phyloP scores from a whole-genome alignment of 805 yeast genomes.

The Candida peoriensis region DNA sequence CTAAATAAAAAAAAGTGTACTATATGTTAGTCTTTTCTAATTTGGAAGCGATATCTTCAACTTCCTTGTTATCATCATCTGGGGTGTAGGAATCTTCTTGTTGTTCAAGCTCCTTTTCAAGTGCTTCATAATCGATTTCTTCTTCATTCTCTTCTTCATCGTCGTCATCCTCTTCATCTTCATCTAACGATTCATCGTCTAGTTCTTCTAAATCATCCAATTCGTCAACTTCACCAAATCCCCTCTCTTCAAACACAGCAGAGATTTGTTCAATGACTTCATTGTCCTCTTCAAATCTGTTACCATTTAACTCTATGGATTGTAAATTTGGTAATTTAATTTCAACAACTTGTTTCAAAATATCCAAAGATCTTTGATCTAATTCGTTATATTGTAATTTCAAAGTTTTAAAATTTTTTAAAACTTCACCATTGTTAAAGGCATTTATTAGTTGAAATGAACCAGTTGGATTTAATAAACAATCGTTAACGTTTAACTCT shows the following conservation, averaged over 20 bases:
- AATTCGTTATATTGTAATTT: slow-evolving; percentile 88
- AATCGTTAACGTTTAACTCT: slow-evolving; percentile 86
- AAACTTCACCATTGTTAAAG: slow-evolving; percentile 35
- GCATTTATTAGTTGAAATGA: slow-evolving; percentile 50
- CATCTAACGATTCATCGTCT: slow-evolving; percentile 55
- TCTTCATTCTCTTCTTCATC: slow-evolving; percentile 40
- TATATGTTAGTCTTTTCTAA: slow-evolving; percentile 51
- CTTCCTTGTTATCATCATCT: slow-evolving; percentile 37
- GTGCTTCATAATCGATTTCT: slow-evolving; percentile 16
- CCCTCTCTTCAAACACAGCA: slow-evolving; percentile 63
- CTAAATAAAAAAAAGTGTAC: background rate
- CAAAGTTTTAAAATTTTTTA: slow-evolving; percentile 46
- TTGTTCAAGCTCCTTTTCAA: slow-evolving; percentile 36
- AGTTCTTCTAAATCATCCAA: slow-evolving; percentile 90
- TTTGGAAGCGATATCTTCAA: slow-evolving; percentile 53
- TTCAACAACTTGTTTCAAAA: slow-evolving; percentile 51
- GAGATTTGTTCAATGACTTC: slow-evolving; percentile 57
- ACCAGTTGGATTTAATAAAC: slow-evolving; percentile 78
- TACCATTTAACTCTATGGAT: slow-evolving; percentile 84
- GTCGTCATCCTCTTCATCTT: slow-evolving; percentile 32
- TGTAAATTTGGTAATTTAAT: slow-evolving; percentile 55
- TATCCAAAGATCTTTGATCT: slow-evolving; percentile 55
- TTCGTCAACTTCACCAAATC: slow-evolving; percentile 83
- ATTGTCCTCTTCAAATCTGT: slow-evolving; percentile 85
- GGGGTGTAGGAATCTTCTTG: slow-evolving; percentile 38